Evolutionary conservation across 2,329 filamentous ascomycete genomes (phyloP).

Genomic region (Shiraia sp.): DNA sequence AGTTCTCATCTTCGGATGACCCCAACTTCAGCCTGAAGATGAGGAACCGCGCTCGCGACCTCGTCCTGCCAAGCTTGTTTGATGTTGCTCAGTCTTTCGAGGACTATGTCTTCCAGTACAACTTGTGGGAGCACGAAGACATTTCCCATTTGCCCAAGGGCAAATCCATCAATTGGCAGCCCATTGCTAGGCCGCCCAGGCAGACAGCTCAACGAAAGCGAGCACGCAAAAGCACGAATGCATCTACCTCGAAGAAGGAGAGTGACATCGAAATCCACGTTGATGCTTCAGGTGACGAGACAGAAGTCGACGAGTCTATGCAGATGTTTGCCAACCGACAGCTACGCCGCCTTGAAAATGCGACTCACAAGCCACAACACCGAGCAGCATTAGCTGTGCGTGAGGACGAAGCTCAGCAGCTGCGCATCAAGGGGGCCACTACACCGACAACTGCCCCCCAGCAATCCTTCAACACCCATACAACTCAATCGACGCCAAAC

Average conservation of each 20-base stretch:
- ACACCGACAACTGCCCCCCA: background rate
- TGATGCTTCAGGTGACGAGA: conserved; percentile 23
- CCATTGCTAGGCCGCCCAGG: conserved; percentile 21
- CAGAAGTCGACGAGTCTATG: conserved; percentile 24
- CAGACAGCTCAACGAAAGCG: conserved; percentile 14
- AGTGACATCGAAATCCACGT: conserved; percentile 3
- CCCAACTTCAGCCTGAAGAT: conserved; percentile 26
- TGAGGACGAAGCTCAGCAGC: too few species aligned
- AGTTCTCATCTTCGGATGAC: conserved; percentile 34
- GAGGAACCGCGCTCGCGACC: conserved; percentile 28
- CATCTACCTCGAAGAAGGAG: conserved; percentile 1
- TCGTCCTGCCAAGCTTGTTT: conserved; percentile 34
- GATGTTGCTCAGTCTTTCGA: conserved; percentile 33
- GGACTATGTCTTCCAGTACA: conserved; percentile 31
- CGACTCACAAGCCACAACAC: too few species aligned
- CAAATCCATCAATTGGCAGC: conserved; percentile 28
- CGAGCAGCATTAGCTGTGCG: background rate
- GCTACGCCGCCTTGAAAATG: background rate
- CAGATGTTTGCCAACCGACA: too few species aligned
- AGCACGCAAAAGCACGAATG: conserved; percentile 5
- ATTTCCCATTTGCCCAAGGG: conserved; percentile 16
- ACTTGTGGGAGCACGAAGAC: conserved; percentile 23
- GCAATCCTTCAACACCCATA: background rate
- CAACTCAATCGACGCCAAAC: background rate
- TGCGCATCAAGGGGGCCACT: too few species aligned